phyloP scores from a whole-genome alignment of 805 yeast genomes.

The Kluyveromyces lactis region DNA sequence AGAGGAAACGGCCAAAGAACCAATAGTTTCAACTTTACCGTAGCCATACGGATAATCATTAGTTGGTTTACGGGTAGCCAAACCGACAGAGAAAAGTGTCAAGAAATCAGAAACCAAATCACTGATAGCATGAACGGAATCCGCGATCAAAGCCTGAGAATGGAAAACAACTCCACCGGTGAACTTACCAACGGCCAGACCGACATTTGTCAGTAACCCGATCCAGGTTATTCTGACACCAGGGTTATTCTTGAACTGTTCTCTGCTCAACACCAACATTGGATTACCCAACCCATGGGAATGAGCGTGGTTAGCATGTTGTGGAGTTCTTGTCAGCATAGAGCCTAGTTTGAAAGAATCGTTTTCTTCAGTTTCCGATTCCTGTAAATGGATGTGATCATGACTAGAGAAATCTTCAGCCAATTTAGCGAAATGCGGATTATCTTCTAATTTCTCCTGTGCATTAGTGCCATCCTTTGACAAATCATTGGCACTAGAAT shows the following conservation, averaged over 20 bases:
- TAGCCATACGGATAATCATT: constrained; percentile 71
- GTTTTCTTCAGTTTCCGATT: constrained; percentile 36
- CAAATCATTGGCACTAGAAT: neutral
- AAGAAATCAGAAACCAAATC: constrained; percentile 86
- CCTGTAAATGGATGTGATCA: constrained; percentile 35
- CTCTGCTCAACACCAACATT: constrained; percentile 32
- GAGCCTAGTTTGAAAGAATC: constrained; percentile 33
- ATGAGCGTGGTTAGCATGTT: constrained; percentile 26
- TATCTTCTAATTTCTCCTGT: constrained; percentile 12
- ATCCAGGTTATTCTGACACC: constrained; percentile 91
- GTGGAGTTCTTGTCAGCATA: constrained; percentile 15
- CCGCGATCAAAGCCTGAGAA: constrained; percentile 91
- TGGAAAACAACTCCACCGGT: constrained; percentile 87
- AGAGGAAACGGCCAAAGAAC: constrained; percentile 80
- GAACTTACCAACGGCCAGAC: constrained; percentile 81
- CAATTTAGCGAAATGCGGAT: constrained; percentile 12
- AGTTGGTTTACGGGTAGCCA: constrained; percentile 54
- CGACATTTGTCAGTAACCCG: constrained; percentile 75
- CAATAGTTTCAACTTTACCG: constrained; percentile 89
- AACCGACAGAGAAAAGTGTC: constrained; percentile 81
- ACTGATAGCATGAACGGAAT: constrained; percentile 86
- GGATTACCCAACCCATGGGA: constrained; percentile 27
- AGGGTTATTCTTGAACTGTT: constrained; percentile 51
- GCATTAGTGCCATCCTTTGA: constrained; percentile 1
- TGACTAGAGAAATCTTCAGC: constrained; percentile 13